phyloP scores from a whole-genome alignment of 169 alveolate species.

The Blepharisma undulans region DNA sequence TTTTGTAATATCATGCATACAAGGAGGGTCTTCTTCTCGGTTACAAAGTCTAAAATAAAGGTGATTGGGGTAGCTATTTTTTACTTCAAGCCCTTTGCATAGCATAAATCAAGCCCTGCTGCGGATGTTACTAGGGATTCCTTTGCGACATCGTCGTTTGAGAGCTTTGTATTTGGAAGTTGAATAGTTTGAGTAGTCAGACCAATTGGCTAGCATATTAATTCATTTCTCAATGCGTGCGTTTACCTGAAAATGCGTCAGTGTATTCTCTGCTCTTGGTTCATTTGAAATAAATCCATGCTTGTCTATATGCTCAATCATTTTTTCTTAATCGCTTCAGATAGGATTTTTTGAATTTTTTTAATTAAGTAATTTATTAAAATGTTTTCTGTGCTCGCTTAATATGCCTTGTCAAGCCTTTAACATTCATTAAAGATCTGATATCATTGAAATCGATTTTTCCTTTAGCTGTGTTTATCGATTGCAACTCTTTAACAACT shows the following conservation, averaged over 20 bases:
- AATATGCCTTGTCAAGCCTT: not conserved
- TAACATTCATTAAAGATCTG: not conserved
- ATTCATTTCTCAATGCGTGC: conserved; percentile 19
- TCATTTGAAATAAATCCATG: not conserved
- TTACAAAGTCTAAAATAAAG: not conserved
- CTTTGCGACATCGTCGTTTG: conserved; percentile 84
- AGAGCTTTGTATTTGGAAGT: not conserved
- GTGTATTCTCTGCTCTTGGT: not conserved
- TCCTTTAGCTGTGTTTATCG: not conserved
- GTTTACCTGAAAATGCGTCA: not conserved
- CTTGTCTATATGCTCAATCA: not conserved
- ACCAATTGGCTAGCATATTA: not conserved
- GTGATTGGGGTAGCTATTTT: not conserved
- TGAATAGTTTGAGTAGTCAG: not conserved
- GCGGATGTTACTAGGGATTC: conserved; percentile 91
- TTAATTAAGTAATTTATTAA: too few species aligned
- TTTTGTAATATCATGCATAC: conserved; percentile 25
- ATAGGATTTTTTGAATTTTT: too few species aligned
- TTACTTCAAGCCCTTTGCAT: conserved; percentile 49
- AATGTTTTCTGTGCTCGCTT: not conserved
- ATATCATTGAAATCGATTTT: conserved; percentile 13
- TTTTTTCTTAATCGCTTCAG: too few species aligned
- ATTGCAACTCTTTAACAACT: not conserved
- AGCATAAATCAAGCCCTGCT: conserved; percentile 92
- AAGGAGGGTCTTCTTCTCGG: not conserved